Evolutionary conservation across 2,329 filamentous ascomycete genomes (phyloP).

Genomic region (Davidsoniella eucalypti): DNA sequence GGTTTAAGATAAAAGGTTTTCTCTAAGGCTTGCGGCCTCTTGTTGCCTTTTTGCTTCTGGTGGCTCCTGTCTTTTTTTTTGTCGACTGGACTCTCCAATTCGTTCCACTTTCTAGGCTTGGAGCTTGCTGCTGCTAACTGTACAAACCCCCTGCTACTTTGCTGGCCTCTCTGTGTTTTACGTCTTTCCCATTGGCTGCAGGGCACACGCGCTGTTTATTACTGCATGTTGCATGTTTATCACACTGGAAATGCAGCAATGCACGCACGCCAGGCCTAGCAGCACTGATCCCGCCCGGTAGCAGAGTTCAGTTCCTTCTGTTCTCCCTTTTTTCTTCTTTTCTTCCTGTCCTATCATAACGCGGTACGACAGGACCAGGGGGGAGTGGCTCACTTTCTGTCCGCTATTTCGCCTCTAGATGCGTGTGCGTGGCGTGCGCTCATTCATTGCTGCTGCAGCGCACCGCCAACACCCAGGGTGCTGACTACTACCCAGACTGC

Average conservation of each 20-base stretch:
- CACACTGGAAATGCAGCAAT: too few species aligned
- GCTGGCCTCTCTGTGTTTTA: background rate
- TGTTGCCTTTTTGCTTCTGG: too few species aligned
- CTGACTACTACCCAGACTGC: too few species aligned
- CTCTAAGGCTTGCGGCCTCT: background rate
- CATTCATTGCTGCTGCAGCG: background rate
- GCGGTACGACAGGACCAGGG: constrained; percentile 6
- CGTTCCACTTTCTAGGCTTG: background rate
- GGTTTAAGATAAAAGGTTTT: constrained; percentile 11
- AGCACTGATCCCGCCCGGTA: background rate
- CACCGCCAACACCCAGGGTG: too few species aligned
- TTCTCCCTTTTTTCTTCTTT: background rate
- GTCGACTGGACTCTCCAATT: background rate
- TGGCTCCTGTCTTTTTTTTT: too few species aligned
- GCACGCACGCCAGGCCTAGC: background rate
- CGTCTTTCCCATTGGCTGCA: too few species aligned
- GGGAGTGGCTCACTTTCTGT: constrained; percentile 1
- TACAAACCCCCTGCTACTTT: background rate
- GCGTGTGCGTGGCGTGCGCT: too few species aligned
- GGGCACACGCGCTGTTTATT: too few species aligned
- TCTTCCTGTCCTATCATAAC: background rate
- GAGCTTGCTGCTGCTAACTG: too few species aligned
- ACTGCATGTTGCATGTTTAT: too few species aligned
- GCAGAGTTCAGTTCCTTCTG: background rate
- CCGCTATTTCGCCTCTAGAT: background rate